Conservation (phyloP, 768 basidiomycete species). For the Royoungia palumana region DNA sequence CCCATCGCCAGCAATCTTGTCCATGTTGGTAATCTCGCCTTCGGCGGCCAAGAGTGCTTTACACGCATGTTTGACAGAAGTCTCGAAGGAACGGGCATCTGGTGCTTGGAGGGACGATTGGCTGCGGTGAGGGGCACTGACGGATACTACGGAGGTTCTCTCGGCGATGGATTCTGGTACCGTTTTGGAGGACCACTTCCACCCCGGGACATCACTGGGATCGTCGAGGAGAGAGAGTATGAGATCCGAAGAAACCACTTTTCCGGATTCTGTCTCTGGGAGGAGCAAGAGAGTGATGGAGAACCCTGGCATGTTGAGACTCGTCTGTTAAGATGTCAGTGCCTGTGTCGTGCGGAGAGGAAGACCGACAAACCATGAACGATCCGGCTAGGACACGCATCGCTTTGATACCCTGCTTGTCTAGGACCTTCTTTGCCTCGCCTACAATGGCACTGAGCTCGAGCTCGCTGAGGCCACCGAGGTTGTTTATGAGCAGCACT, state of each 20-base stretch:
- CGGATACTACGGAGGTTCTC: constrained; percentile 9
- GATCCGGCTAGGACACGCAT: constrained; percentile 71
- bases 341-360: not conserved
- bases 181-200: constrained; percentile 69
- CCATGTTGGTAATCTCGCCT: constrained; percentile 87
- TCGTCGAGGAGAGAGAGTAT: constrained; percentile 72
- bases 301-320: constrained; percentile 91
- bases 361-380: constrained; percentile 64
- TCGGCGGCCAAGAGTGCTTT: constrained; percentile 71
- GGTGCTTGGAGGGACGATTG: constrained; percentile 32
- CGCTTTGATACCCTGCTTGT: constrained; percentile 52
- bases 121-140: constrained; percentile 2
- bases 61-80: constrained; percentile 56
- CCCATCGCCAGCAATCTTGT: constrained; percentile 90
- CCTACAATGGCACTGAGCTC: constrained; percentile 69
- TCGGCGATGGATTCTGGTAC: constrained; percentile 34
- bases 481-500: constrained; percentile 82
- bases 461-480: constrained; percentile 81
- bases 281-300: constrained; percentile 80
- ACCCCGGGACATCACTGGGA: constrained; percentile 67
- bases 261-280: constrained; percentile 43
- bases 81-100: constrained; percentile 50
- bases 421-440: constrained; percentile 56
- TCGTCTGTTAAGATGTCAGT: constrained; percentile 50
- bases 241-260: constrained; percentile 36